A percentile compares a stretch with the other conserved stretches of the same genome.
Conservation (phyloP, 495 filamentous ascomycete species). For the Collariella sp. region DNA sequence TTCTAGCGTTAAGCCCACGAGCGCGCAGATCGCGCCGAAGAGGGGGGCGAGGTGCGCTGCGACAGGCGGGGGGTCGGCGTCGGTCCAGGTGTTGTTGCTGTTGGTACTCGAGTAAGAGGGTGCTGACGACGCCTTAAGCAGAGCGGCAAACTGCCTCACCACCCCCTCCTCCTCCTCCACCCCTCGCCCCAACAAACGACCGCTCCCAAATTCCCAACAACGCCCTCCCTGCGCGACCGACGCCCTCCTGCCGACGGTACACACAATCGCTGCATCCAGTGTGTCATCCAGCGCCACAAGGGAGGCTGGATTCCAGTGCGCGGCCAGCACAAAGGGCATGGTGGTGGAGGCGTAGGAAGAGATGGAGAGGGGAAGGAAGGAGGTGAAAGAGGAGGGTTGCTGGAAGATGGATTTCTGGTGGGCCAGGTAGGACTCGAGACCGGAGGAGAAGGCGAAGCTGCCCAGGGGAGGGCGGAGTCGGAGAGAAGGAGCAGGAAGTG, state of each 20-base stretch:
- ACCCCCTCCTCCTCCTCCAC: not conserved
- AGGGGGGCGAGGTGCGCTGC: constrained; percentile 70
- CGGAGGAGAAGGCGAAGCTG: constrained; percentile 92
- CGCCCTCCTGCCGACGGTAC: constrained; percentile 78
- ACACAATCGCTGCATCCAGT: constrained; percentile 77
- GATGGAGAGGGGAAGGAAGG: constrained; percentile 73
- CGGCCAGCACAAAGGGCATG: constrained; percentile 77
- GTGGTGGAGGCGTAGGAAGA: constrained; percentile 68
- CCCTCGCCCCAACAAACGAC: constrained; percentile 41
- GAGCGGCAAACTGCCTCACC: constrained; percentile 25
- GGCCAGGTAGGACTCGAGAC: constrained; percentile 87
- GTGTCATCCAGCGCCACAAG: constrained; percentile 66
- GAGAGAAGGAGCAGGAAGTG: constrained; percentile 88
- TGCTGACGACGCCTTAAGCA: constrained; percentile 16
- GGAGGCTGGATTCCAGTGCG: constrained; percentile 50
- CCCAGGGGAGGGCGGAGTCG: constrained; percentile 94
- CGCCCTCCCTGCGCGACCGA: constrained; percentile 79
- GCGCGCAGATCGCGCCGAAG: constrained; percentile 63
- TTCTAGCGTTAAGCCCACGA: constrained; percentile 51
- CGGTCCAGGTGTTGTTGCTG: not conserved
- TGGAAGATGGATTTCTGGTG: constrained; percentile 47
- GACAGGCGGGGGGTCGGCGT: constrained; percentile 25
- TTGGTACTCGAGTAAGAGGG: not conserved
- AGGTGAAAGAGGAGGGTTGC: constrained; percentile 47
- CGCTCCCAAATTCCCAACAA: constrained; percentile 86